Evolutionary conservation across 371 early-diverging fungal genomes (phyloP).

Genomic region (Fennellomyces sp.): DNA sequence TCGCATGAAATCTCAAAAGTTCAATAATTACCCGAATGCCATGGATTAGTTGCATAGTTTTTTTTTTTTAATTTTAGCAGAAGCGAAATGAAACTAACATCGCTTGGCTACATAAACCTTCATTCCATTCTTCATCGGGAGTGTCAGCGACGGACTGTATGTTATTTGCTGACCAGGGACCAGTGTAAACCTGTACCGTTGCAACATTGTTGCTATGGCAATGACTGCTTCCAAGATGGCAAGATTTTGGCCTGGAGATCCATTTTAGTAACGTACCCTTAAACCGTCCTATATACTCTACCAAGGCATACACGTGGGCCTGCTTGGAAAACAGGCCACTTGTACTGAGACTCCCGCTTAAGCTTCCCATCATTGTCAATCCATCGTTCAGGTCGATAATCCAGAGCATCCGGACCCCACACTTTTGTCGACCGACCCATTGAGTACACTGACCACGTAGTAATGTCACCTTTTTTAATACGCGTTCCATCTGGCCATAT

Average conservation of each 20-base stretch:
- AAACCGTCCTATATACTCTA: too few relatives aligned
- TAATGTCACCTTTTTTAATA: constrained; percentile 56
- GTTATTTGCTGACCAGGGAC: constrained; percentile 33
- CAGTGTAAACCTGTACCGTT: constrained; percentile 42
- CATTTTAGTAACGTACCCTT: too few relatives aligned
- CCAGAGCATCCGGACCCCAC: constrained; percentile 62
- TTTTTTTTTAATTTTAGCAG: too few relatives aligned
- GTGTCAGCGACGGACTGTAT: constrained; percentile 34
- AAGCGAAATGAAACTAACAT: too few relatives aligned
- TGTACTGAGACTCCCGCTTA: constrained; percentile 34
- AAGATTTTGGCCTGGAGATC: constrained; percentile 54
- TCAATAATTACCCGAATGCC: too few relatives aligned
- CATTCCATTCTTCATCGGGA: constrained; percentile 53
- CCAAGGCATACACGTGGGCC: constrained; percentile 76
- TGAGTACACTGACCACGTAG: constrained; percentile 52
- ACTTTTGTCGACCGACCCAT: constrained; percentile 54
- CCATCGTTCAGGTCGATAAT: constrained; percentile 69
- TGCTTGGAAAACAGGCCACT: constrained; percentile 62
- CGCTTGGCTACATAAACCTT: constrained; percentile 31
- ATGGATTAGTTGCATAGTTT: too few relatives aligned
- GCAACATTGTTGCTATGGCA: constrained; percentile 31
- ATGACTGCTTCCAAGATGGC: constrained; percentile 50
- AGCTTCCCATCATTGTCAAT: constrained; percentile 38
- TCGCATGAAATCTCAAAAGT: too few relatives aligned
- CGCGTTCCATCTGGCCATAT: constrained; percentile 69